Percentiles rank a stretch among this genome's conserved stretches.
Conservation (phyloP, 169 alveolate genomes). For the Cryptosporidium ubiquitum region DNA sequence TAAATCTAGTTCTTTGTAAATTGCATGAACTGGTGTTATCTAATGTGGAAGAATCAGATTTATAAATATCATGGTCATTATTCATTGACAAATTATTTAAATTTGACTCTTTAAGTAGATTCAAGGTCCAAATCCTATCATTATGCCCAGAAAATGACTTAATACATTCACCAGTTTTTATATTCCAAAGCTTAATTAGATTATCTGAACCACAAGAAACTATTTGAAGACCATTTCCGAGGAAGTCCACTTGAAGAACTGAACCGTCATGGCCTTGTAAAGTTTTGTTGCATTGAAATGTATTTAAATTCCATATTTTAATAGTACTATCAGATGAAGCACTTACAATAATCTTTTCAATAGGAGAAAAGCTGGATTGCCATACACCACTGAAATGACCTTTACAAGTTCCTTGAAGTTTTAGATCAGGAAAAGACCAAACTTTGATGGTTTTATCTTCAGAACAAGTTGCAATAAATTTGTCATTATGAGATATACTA, state of each 20-base stretch:
- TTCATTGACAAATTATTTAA: background rate
- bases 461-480: slow-evolving; percentile 83
- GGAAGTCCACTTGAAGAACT: slow-evolving; percentile 82
- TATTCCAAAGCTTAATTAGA: slow-evolving; percentile 88
- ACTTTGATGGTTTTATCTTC: slow-evolving; percentile 86
- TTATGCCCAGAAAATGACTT: slow-evolving; percentile 84
- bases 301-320: slow-evolving; percentile 88
- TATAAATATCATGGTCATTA: background rate
- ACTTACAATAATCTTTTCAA: slow-evolving; percentile 83
- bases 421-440: slow-evolving; percentile 79
- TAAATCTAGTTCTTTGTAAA: slow-evolving; percentile 25
- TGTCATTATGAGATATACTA: slow-evolving; percentile 62
- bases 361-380: slow-evolving; percentile 83
- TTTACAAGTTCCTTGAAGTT: slow-evolving; percentile 65
- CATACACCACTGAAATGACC: slow-evolving; percentile 86
- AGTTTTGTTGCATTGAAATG: slow-evolving; percentile 83
- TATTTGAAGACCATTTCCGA: slow-evolving; percentile 85
- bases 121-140: slow-evolving; percentile 82
- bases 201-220: slow-evolving; percentile 86
- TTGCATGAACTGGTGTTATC: background rate
- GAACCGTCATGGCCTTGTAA: slow-evolving; percentile 90
- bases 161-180: slow-evolving; percentile 84
- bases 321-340: slow-evolving; percentile 88
- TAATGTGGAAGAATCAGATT: background rate
- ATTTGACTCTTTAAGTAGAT: slow-evolving; percentile 15